Evolutionary conservation across 2,329 filamentous ascomycete genomes (phyloP).

Genomic region (Clarireedia sp.): DNA sequence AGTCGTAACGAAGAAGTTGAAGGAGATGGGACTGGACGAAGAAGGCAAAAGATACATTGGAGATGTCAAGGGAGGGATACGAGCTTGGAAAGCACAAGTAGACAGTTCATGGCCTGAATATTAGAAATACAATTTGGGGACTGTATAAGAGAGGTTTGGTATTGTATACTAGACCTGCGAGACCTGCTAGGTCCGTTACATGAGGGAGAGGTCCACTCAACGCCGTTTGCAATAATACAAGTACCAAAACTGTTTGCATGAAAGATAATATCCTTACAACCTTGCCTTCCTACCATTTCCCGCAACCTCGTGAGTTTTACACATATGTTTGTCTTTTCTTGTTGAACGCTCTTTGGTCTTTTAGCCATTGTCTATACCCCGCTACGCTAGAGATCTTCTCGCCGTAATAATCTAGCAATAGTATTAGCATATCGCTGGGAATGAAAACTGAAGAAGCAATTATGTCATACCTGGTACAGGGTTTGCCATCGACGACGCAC

Average conservation of each 20-base stretch:
- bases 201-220: conserved; percentile 5
- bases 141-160: conserved; percentile 3
- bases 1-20: conserved; percentile 56
- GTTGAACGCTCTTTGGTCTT: conserved; percentile 95
- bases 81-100: conserved; percentile 63
- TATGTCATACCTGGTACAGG: conserved; percentile 46
- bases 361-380: conserved; percentile 90
- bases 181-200: not conserved
- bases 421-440: not conserved
- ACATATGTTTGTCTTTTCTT: conserved; percentile 53
- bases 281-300: conserved; percentile 8
- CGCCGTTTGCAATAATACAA: conserved; percentile 2
- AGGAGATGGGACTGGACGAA: conserved; percentile 45
- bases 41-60: conserved; percentile 49
- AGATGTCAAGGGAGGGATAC: conserved; percentile 65
- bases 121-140: conserved; percentile 22
- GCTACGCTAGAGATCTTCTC: conserved; percentile 94
- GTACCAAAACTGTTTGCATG: conserved; percentile 2
- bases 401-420: conserved; percentile 72
- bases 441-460: not conserved
- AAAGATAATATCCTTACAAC: conserved; percentile 4
- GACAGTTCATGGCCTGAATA: conserved; percentile 53
- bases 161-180: not conserved
- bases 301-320: not conserved
- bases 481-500: conserved; percentile 80